Percentiles rank a stretch among this genome's conserved stretches.
phyloP scores from a whole-genome alignment of 2,329 filamentous ascomycete species.

The Pestalotiopsis sp. region DNA sequence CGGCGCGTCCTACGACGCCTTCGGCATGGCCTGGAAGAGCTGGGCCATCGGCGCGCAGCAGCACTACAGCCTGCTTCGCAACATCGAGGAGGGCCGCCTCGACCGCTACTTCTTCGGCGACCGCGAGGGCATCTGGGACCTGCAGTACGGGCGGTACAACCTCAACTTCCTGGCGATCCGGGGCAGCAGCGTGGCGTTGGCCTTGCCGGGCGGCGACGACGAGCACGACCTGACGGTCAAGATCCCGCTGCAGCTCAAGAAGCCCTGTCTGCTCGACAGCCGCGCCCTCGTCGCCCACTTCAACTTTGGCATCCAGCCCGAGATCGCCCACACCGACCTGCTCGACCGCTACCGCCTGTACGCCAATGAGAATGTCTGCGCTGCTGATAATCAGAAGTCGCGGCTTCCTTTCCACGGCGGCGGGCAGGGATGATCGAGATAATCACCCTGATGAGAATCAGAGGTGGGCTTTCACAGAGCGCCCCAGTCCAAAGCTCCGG shows the following conservation, averaged over 20 bases:
- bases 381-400: slow-evolving; percentile 20
- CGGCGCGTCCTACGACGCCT: slow-evolving; percentile 30
- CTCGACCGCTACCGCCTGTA: slow-evolving; percentile 53
- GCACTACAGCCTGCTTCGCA: slow-evolving; percentile 49
- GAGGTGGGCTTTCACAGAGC: too few relatives aligned
- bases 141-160: slow-evolving; percentile 49
- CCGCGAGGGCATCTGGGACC: slow-evolving; percentile 42
- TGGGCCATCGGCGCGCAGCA: slow-evolving; percentile 53
- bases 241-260: slow-evolving; percentile 37
- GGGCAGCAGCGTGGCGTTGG: slow-evolving; percentile 49
- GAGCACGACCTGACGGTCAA: slow-evolving; percentile 45
- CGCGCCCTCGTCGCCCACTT: slow-evolving; percentile 55
- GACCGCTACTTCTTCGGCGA: slow-evolving; percentile 47
- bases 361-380: slow-evolving; percentile 52
- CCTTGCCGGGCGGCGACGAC: slow-evolving; percentile 44
- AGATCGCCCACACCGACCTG: slow-evolving; percentile 52
- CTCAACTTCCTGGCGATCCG: slow-evolving; percentile 55
- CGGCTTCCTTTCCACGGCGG: background rate
- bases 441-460: too few relatives aligned
- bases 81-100: slow-evolving; percentile 46
- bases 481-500: too few relatives aligned
- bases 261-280: slow-evolving; percentile 51
- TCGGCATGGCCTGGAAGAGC: slow-evolving; percentile 42
- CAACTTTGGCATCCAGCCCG: slow-evolving; percentile 42
- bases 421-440: background rate